phyloP scores from a whole-genome alignment of 148 eudicot genomes.

The Rhododendron molle region DNA sequence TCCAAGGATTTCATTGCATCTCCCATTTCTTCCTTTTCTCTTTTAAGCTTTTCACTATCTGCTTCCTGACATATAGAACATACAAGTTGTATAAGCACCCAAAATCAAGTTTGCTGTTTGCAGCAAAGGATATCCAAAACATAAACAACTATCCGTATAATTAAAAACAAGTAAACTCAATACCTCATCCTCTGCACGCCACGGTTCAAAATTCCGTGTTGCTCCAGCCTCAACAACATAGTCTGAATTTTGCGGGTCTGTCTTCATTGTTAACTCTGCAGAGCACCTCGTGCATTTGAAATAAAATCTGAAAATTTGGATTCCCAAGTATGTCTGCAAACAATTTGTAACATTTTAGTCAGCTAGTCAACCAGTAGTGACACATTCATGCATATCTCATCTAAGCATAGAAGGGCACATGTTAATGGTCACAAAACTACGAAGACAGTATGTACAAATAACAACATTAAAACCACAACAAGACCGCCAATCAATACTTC shows the following conservation, averaged over 20 bases:
- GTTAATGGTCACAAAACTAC: neutral
- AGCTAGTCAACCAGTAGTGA: neutral
- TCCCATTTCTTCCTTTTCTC: conserved; percentile 90
- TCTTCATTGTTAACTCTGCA: conserved; percentile 75
- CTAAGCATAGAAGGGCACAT: neutral
- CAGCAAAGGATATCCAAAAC: neutral
- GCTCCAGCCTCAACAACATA: conserved; percentile 90
- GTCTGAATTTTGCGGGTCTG: conserved; percentile 90
- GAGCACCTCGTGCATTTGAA: conserved; percentile 89
- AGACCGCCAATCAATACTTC: neutral
- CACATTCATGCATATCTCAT: neutral
- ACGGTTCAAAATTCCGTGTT: conserved; percentile 81
- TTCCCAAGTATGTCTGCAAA: conserved; percentile 84
- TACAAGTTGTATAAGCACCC: neutral
- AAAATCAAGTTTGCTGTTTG: neutral
- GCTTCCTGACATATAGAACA: conserved; percentile 31
- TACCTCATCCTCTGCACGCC: conserved; percentile 92
- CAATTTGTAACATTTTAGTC: neutral
- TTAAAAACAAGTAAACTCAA: neutral
- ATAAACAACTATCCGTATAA: neutral
- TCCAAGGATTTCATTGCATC: conserved; percentile 98
- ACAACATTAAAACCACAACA: neutral
- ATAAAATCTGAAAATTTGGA: conserved; percentile 85
- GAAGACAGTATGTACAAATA: neutral
- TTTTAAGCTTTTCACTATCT: conserved; percentile 60